Evolutionary conservation across 176 grass and related monocot genomes (phyloP), one percentile per base, ranked within the genome.

Genomic region (Aegilops sharonensis): DNA sequence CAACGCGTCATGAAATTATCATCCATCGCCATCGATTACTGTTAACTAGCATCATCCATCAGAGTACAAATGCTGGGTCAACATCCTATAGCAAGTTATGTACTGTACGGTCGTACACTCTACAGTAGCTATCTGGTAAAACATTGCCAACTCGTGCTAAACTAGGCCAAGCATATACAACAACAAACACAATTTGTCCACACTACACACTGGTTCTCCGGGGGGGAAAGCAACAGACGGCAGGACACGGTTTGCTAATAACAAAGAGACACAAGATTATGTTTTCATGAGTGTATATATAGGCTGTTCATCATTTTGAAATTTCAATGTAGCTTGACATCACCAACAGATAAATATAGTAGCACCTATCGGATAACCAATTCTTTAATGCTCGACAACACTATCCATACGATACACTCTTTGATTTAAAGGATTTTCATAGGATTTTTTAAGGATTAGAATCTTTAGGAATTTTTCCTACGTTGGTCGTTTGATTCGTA

Each of bases 11-110:
- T 72, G 64, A 47, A 72, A 78, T 83, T 64, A 43, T 27, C 64
- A 83, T 82, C 56, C 24, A 27, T 90, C 79, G 0, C 42, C 0
- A 25, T 90, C 84, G 66, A 10, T 27, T 23, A 64, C 40, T 32
- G 64, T 86, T 32, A 83, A 78, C 48, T 72, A 20, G 74, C 79
- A 79, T 59, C 79, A 48, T 64, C 79, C 6, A 52, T 39, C 73
- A 66, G 74, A 79, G 14, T 73, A 83, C 64, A 87, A 73, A 87
- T 61, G 21, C 24, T 15, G 34, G 36, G 64, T 64, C 78, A 43
- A 52, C 56, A 83, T 83, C 83, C 67, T 61, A 72, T 37, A 81
- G 11, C 39, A 64, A 62, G 69, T 7, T 21, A 8, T 31, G 11
- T 52, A 36, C 72, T 70, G 29, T 68, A 11, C 5, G 8, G 25